phyloP scores from a whole-genome alignment of 371 early-diverging fungal genomes.

The Paraphysoderma sedebokerense region DNA sequence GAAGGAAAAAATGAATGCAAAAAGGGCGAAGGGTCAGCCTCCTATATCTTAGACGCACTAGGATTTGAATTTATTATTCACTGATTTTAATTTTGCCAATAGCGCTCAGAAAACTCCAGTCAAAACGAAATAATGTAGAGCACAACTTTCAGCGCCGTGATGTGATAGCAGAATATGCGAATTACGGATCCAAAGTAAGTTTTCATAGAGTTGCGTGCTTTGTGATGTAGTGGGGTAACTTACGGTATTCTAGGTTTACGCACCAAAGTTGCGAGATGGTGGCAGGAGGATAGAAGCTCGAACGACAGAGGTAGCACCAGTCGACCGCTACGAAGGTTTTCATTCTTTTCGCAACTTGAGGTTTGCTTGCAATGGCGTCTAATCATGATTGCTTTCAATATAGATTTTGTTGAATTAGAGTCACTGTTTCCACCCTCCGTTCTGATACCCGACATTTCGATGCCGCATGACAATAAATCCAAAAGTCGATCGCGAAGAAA shows the following conservation, averaged over 20 bases:
- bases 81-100: background rate
- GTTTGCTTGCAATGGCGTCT: too few relatives aligned
- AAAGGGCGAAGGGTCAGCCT: slow-evolving; percentile 17
- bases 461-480: slow-evolving; percentile 5
- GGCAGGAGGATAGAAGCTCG: too few relatives aligned
- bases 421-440: slow-evolving; percentile 8
- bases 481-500: slow-evolving; percentile 10
- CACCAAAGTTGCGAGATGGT: slow-evolving; percentile 29
- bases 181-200: slow-evolving; percentile 12
- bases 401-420: slow-evolving; percentile 16
- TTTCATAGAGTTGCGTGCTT: background rate
- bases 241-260: slow-evolving; percentile 15
- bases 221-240: background rate
- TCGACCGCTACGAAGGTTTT: too few relatives aligned
- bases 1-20: slow-evolving; percentile 19
- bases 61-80: background rate
- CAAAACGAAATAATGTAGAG: slow-evolving; percentile 18
- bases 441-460: slow-evolving; percentile 8
- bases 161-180: slow-evolving; percentile 30
- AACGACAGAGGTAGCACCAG: too few relatives aligned
- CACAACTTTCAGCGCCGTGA: slow-evolving; percentile 19
- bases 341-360: too few relatives aligned
- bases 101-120: slow-evolving; percentile 23
- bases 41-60: background rate
- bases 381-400: background rate